phyloP scores from a whole-genome alignment of 345 rosid species.

The Angophora floribunda region DNA sequence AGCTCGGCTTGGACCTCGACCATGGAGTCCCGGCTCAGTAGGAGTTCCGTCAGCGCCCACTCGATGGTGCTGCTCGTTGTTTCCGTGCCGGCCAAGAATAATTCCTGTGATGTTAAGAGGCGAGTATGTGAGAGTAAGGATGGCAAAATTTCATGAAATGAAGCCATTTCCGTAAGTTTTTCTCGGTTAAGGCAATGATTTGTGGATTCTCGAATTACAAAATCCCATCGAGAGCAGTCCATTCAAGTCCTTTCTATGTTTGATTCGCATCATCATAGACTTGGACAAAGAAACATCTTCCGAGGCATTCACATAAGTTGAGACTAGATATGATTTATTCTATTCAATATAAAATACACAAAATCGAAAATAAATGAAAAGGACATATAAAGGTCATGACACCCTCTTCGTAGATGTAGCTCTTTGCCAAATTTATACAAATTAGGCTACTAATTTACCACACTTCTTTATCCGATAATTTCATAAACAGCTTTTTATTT shows the following conservation, averaged over 20 bases:
- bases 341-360: neutral
- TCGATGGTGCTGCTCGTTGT: conserved; percentile 52
- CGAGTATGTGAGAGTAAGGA: neutral
- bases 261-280: neutral
- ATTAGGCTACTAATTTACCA: neutral
- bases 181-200: neutral
- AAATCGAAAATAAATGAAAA: neutral
- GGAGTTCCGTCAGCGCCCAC: conserved; percentile 65
- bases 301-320: neutral
- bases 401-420: neutral
- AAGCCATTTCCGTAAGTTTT: neutral
- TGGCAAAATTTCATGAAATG: neutral
- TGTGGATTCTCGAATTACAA: neutral
- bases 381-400: neutral
- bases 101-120: conserved; percentile 24
- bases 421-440: neutral
- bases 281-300: neutral
- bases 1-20: conserved; percentile 39
- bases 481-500: neutral
- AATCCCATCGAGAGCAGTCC: neutral
- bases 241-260: neutral
- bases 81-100: conserved; percentile 49
- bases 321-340: neutral
- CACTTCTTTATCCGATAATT: too few species aligned
- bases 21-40: conserved; percentile 27